Percentiles rank a stretch among this genome's conserved stretches.
Conservation (phyloP, 495 filamentous ascomycete genomes). For the Cryomyces antarcticus region DNA sequence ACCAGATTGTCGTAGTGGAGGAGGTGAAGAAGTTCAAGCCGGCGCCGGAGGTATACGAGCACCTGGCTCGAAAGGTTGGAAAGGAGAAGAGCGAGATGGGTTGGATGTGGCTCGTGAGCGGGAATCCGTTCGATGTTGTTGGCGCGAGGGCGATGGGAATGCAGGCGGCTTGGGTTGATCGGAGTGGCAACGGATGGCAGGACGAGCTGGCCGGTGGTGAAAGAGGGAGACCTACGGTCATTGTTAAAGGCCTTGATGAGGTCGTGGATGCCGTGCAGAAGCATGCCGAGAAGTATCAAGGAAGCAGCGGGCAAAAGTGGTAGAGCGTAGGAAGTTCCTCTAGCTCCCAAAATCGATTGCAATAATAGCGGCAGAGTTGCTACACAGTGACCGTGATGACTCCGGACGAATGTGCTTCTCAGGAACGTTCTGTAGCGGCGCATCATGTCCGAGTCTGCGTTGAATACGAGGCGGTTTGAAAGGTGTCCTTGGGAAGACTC, state of each 20-base stretch:
- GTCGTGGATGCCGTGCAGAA: conserved; percentile 19
- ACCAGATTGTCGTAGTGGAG: conserved; percentile 41
- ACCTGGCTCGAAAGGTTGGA: conserved; percentile 34
- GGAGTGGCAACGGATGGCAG: conserved; percentile 30
- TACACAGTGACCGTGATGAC: too few species aligned
- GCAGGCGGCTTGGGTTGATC: conserved; percentile 51
- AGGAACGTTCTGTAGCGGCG: too few species aligned
- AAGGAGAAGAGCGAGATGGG: conserved; percentile 18
- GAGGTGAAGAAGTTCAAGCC: conserved; percentile 47
- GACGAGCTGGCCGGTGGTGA: conserved; percentile 26
- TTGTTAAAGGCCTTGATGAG: conserved; percentile 28
- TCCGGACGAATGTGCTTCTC: too few species aligned
- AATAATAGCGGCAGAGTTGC: too few species aligned
- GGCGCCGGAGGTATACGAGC: conserved; percentile 37
- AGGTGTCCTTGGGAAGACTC: too few species aligned
- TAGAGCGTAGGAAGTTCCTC: too few species aligned
- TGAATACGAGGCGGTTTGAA: too few species aligned
- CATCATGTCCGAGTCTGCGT: too few species aligned
- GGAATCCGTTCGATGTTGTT: conserved; percentile 67
- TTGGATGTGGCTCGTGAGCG: conserved; percentile 52
- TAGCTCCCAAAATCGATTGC: too few species aligned
- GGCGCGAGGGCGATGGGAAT: conserved; percentile 33
- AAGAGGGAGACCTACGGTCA: conserved; percentile 22
- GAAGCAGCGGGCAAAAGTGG: too few species aligned
- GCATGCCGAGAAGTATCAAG: neutral